phyloP scores from a whole-genome alignment of 768 basidiomycete species.

The Mycena albidolilacea region DNA sequence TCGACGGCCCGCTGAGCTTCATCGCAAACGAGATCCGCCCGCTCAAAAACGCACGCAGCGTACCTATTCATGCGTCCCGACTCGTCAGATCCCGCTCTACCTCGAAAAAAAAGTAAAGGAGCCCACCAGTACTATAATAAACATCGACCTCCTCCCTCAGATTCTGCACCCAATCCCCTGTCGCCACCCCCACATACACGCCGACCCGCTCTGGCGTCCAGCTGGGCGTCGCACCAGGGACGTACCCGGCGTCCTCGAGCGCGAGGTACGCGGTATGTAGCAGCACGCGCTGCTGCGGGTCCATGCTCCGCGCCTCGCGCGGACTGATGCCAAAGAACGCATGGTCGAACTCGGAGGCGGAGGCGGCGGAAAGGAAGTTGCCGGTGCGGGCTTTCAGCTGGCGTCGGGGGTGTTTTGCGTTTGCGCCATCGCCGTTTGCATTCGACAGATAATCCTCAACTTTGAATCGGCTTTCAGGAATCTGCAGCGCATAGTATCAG shows the following conservation, averaged over 20 bases:
- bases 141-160: conserved; percentile 74
- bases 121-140: conserved; percentile 77
- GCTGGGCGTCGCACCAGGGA: conserved; percentile 68
- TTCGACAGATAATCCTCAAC: conserved; percentile 51
- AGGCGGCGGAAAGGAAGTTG: conserved; percentile 68
- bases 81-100: not conserved
- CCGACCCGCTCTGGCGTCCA: conserved; percentile 71
- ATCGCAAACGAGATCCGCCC: conserved; percentile 81
- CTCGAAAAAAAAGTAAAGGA: conserved; percentile 5
- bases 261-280: conserved; percentile 79
- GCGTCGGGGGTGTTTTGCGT: conserved; percentile 50
- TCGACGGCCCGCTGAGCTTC: conserved; percentile 77
- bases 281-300: conserved; percentile 81
- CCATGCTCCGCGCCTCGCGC: conserved; percentile 82
- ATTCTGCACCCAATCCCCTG: conserved; percentile 80
- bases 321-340: conserved; percentile 82
- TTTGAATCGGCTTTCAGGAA: conserved; percentile 73
- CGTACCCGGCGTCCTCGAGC: conserved; percentile 79
- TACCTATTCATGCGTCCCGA: conserved; percentile 59
- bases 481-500: conserved; percentile 52
- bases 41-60: conserved; percentile 75
- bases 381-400: conserved; percentile 68
- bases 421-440: conserved; percentile 34
- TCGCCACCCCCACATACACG: conserved; percentile 78
- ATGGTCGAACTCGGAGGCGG: conserved; percentile 75